phyloP scores from a whole-genome alignment of 805 yeast genomes.

The Yamadazyma insecticola region DNA sequence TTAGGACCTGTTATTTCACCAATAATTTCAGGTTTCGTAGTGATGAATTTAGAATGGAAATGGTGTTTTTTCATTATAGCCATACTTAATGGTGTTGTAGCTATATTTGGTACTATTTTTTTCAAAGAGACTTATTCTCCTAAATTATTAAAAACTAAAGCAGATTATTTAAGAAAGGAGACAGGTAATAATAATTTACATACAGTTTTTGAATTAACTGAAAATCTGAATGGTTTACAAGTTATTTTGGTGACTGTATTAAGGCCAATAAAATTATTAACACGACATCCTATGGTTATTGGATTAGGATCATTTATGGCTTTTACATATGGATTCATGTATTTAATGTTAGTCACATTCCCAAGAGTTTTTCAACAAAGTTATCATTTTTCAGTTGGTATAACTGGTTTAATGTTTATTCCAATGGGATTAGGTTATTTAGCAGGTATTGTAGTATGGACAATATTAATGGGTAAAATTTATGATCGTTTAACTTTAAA shows the following conservation, averaged over 20 bases:
- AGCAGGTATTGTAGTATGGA: conserved; percentile 47
- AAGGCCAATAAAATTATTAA: conserved; percentile 50
- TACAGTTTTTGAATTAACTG: conserved; percentile 59
- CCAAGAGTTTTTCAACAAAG: conserved; percentile 45
- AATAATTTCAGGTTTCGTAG: conserved; percentile 53
- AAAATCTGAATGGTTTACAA: conserved; percentile 36
- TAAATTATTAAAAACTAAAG: conserved; percentile 43
- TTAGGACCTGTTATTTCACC: conserved; percentile 70
- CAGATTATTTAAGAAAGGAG: conserved; percentile 41
- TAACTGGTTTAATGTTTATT: conserved; percentile 55
- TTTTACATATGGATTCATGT: conserved; percentile 61
- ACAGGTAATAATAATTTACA: conserved; percentile 56
- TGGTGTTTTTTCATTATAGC: conserved; percentile 64
- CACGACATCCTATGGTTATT: conserved; percentile 58
- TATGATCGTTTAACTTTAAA: conserved; percentile 32
- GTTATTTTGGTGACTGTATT: conserved; percentile 44
- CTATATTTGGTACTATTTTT: conserved; percentile 42
- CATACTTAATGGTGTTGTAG: conserved; percentile 51
- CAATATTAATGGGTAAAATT: conserved; percentile 36
- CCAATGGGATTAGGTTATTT: conserved; percentile 54
- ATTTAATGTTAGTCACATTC: conserved; percentile 57
- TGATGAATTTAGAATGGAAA: conserved; percentile 50
- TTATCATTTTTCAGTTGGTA: conserved; percentile 46
- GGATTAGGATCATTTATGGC: conserved; percentile 64
- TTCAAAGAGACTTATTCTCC: conserved; percentile 61